phyloP scores from a whole-genome alignment of 495 filamentous ascomycete genomes.

The Aspergillus homomorphus region DNA sequence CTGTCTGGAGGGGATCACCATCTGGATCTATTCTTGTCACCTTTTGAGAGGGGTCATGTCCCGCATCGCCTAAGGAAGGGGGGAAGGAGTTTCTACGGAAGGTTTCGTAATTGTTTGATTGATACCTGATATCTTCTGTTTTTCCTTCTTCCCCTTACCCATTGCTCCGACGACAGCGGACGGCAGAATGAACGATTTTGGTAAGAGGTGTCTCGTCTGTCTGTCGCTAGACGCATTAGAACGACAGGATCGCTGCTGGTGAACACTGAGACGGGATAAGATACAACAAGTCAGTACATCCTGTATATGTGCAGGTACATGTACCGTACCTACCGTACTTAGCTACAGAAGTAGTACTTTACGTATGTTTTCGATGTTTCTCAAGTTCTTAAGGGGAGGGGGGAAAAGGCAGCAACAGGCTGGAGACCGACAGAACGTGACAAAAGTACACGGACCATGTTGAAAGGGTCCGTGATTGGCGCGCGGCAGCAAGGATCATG shows the following conservation, averaged over 20 bases:
- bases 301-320: not conserved
- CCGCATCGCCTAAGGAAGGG: not conserved
- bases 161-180: no score
- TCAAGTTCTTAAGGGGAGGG: not conserved
- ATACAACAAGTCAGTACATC: not conserved
- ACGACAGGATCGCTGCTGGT: not conserved
- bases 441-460: slow-evolving; percentile 30
- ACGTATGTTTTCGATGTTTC: not conserved
- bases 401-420: not conserved
- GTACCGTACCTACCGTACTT: no score
- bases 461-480: slow-evolving; percentile 29
- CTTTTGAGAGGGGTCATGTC: not conserved
- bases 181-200: not conserved
- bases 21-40: slow-evolving; percentile 1
- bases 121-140: no score
- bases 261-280: no score
- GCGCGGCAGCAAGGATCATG: slow-evolving; percentile 41
- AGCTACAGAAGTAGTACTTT: no score
- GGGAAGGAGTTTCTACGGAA: not conserved
- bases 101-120: no score
- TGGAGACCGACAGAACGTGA: slow-evolving; percentile 14
- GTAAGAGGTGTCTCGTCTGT: not conserved
- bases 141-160: not conserved
- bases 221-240: not conserved
- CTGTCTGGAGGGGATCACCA: slow-evolving; percentile 10